Evolutionary conservation across 768 basidiomycete genomes (phyloP), one percentile per base, ranked within the genome.

Genomic region (Cyclocybe aegerita): DNA sequence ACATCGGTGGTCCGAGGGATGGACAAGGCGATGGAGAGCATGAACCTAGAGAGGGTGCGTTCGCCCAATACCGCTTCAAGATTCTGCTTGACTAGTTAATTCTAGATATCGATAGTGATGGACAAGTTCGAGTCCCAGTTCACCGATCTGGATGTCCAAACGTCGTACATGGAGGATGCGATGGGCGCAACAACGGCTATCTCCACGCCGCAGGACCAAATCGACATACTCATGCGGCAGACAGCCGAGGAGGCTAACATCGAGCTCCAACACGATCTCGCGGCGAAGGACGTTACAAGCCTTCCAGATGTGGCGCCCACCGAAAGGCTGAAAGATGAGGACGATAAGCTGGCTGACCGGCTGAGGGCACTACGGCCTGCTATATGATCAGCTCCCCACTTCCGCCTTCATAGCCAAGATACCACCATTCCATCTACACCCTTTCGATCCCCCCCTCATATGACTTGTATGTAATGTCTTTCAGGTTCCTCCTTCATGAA

Each of bases 21-120:
- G 97, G 97, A 99, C 67, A 91, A 88, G 65, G 97, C 97, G 4
- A 98, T 99, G 97, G 90, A 97, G 60, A 89, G 79, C 70, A 99
- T 99, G 97, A 98, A 99, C 74, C 81, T 98, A 49, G 97, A 99
- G 61, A 80, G 88, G 66, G 96, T 97, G 62, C 64, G 85, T 74
- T 35, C 32, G 44, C 53, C 15, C 9, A 33, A 6, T 39, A 32
- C 32, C 42, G 29, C 36, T 31, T 29, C 34, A 17, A 44, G 33
- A 43, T 31, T 35, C 44, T 42, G 30, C 12, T 32, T 17, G 41
- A 11, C 29, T 15, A 23, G 16, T 48, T 40, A 9, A 12, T 37
- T 17, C 6, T 65, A 98, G 96, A 98, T 99, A 63, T 96, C 97
- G 9, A 70, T 92, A 48, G 93, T 99, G 32, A 98, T 99, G 97